phyloP scores from a whole-genome alignment of 805 yeast species.

The Barnettozyma vustinii region DNA sequence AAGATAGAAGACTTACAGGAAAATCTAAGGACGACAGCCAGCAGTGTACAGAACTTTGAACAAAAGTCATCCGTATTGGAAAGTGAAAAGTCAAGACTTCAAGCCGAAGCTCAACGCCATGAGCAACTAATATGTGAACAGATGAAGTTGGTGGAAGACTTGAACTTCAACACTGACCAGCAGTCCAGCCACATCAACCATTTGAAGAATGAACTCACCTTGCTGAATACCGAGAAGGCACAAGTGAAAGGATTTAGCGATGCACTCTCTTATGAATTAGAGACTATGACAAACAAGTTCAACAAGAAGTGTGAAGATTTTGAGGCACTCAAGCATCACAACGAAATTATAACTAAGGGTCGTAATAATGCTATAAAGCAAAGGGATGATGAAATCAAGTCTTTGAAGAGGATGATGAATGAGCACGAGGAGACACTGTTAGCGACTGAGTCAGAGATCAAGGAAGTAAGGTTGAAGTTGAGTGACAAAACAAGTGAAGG shows the following conservation, averaged over 20 bases:
- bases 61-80: neutral
- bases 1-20: neutral
- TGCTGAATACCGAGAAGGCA: neutral
- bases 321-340: conserved; percentile 2
- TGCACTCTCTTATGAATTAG: neutral
- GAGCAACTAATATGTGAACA: neutral
- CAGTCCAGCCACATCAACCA: neutral
- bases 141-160: conserved; percentile 3
- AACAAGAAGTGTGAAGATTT: conserved; percentile 5
- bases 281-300: neutral
- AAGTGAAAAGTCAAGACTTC: neutral
- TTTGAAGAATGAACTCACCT: neutral
- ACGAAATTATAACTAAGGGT: neutral
- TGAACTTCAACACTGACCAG: neutral
- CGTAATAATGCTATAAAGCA: conserved; percentile 4
- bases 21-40: neutral
- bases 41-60: neutral
- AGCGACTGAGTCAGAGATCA: neutral
- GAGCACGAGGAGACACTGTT: neutral
- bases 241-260: neutral
- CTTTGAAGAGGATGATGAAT: conserved; percentile 5
- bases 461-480: conserved; percentile 10
- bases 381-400: conserved; percentile 15
- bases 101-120: neutral
- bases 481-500: conserved; percentile 10